These are phyloP conservation scores for Scedosporium dehoogii DNA, from an alignment of 2,329 filamentous ascomycete genomes.

Conservation along the genomic window DNA sequence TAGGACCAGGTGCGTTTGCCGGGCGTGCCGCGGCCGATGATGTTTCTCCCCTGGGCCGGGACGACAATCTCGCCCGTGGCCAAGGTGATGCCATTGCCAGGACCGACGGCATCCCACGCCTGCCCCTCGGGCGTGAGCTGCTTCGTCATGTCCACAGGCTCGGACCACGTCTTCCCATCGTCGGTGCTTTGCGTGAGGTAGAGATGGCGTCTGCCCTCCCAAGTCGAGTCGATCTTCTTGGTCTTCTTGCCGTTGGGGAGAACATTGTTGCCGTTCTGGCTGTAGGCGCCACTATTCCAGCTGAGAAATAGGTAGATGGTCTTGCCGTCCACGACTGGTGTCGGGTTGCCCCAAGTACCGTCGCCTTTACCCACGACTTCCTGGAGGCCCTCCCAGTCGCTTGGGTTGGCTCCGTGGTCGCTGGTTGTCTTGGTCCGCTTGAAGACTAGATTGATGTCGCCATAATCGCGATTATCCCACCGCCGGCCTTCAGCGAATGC, in stretches of 20 bases:
- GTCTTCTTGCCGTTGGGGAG: constrained; percentile 14
- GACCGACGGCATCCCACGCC: constrained; percentile 15
- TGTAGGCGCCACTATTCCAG: constrained; percentile 18
- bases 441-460: constrained; percentile 20
- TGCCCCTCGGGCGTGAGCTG: constrained; percentile 11
- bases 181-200: constrained; percentile 15
- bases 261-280: constrained; percentile 14
- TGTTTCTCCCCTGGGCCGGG: constrained; percentile 14
- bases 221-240: constrained; percentile 13
- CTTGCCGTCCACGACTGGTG: constrained; percentile 18
- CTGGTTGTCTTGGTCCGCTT: constrained; percentile 16
- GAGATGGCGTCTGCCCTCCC: constrained; percentile 15
- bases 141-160: constrained; percentile 14
- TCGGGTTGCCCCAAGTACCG: constrained; percentile 21
- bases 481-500: constrained; percentile 18
- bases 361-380: constrained; percentile 15
- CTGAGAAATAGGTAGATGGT: constrained; percentile 21
- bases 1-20: constrained; percentile 14
- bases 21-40: constrained; percentile 13
- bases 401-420: constrained; percentile 12
- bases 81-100: constrained; percentile 14
- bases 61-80: constrained; percentile 13
- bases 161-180: constrained; percentile 16
- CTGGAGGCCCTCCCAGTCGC: constrained; percentile 16
- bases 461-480: constrained; percentile 17